These are phyloP conservation scores for Cyclotella choctawhatcheeana DNA, from an alignment of 108 stramenopile species.

Conservation along the genomic window DNA sequence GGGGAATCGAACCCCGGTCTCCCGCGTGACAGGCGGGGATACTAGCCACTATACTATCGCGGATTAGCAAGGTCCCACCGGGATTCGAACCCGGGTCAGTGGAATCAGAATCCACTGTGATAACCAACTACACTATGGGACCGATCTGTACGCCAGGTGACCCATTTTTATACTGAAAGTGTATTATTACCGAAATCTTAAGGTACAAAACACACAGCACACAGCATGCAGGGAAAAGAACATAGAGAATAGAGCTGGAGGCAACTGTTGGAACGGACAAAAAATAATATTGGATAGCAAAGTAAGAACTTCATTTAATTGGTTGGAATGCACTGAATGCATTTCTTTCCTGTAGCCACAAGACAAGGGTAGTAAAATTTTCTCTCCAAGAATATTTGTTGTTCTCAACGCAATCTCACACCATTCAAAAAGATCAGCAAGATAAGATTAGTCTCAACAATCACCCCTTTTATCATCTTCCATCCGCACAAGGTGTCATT, in stretches of 20 bases:
- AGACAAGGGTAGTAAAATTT: too few relatives aligned
- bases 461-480: background rate
- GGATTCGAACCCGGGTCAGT: slow-evolving; percentile 53
- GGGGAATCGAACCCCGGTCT: slow-evolving; percentile 97
- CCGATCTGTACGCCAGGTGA: background rate
- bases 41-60: slow-evolving; percentile 98
- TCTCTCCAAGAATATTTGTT: too few relatives aligned
- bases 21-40: slow-evolving; percentile 99
- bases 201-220: background rate
- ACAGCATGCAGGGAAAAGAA: background rate
- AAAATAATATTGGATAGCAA: too few relatives aligned
- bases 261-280: background rate
- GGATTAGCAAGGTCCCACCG: slow-evolving; percentile 50
- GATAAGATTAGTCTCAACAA: too few relatives aligned
- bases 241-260: background rate
- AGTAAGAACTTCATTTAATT: too few relatives aligned
- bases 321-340: too few relatives aligned
- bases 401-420: too few relatives aligned
- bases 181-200: background rate
- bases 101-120: slow-evolving; percentile 56
- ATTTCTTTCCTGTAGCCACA: too few relatives aligned
- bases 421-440: too few relatives aligned
- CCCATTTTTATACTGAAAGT: background rate
- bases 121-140: slow-evolving; percentile 53
- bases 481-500: background rate